Evolutionary conservation across 345 rosid genomes (phyloP).

Genomic region (Adansonia digitata): DNA sequence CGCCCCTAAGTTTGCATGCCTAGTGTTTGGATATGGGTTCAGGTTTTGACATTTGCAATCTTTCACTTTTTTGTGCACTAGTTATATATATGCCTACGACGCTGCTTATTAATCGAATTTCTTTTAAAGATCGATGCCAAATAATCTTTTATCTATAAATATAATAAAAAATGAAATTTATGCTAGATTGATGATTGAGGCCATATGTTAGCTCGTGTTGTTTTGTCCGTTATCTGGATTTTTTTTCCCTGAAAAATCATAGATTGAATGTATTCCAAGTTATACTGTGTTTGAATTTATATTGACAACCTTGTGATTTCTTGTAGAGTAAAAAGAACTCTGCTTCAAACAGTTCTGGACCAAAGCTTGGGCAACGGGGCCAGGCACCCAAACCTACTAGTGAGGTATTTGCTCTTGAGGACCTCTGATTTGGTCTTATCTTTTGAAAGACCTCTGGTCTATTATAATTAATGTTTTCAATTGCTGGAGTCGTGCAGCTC

Average conservation of each 20-base stretch:
- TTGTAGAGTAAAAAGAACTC: slow-evolving; percentile 55
- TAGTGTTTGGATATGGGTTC: not conserved
- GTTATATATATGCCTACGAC: too few relatives aligned
- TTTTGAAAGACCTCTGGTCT: slow-evolving; percentile 1
- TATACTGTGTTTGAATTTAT: not conserved
- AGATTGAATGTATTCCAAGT: not conserved
- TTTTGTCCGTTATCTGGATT: not conserved
- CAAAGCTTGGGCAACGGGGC: slow-evolving; percentile 31
- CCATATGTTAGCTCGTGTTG: not conserved
- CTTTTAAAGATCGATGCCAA: not conserved
- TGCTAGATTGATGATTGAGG: not conserved
- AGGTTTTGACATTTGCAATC: not conserved
- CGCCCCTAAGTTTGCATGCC: not conserved
- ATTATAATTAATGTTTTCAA: not conserved
- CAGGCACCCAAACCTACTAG: slow-evolving; percentile 37
- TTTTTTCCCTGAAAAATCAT: not conserved
- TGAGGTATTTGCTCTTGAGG: slow-evolving; percentile 35
- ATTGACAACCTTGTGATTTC: slow-evolving; percentile 14
- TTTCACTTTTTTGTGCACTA: not conserved
- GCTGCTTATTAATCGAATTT: not conserved
- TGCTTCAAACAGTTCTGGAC: slow-evolving; percentile 29
- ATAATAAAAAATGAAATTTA: not conserved
- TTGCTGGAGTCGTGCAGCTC: slow-evolving; percentile 31
- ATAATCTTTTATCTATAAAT: not conserved
- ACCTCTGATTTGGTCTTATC: not conserved